Evolutionary conservation across 2,329 filamentous ascomycete species (phyloP), one percentile per base, ranked within the genome.

Genomic region (Xylaria sp.): DNA sequence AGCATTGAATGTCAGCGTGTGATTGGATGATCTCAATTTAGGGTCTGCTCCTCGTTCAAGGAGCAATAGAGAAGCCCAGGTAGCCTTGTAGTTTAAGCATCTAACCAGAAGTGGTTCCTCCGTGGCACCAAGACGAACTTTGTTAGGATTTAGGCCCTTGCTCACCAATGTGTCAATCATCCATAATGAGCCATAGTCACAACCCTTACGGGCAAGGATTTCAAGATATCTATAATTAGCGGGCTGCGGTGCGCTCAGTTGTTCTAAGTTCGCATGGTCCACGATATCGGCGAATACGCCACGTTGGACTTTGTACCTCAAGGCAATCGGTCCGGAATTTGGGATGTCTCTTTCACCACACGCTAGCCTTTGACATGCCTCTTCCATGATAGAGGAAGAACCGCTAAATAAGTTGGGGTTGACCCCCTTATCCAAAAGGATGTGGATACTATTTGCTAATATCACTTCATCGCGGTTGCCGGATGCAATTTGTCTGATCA

Each of bases 41-140:
- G 58, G 58, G 17, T 60, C 38, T 2, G 58, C 58, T 28, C 58
- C 58, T 31, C 50, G 45, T 43, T 49, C 14, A 45, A 60, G 50
- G 23, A 60, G 50, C 6, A 23, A 25, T 21, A 55, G n/a, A 35
- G 58, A 42, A 50, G 25, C 45, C 8, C 35, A 35, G 6, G 35
- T 43, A 17, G 33, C 38, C 3, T 6, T 14, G 9, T 11, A 3
- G 2, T 4, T 0, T 15, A 60, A 3, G 23, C n/a, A 50, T 11
- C 1, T 3, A 11, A 25, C 25, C 1, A 60, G 25, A 50, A 21
- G 35, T 9, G 37, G 2, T 11, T 23, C 1, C 15, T n/a, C 3
- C 3, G 23, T 0, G 2, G 4, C 9, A 0, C 28, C 37, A 17
- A 37, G 2, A 7, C 21, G 28, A 9, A 1, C n/a, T 31, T 37